Conservation (phyloP, 2,329 filamentous ascomycete genomes). For the Ceratocystis smalleyi region DNA sequence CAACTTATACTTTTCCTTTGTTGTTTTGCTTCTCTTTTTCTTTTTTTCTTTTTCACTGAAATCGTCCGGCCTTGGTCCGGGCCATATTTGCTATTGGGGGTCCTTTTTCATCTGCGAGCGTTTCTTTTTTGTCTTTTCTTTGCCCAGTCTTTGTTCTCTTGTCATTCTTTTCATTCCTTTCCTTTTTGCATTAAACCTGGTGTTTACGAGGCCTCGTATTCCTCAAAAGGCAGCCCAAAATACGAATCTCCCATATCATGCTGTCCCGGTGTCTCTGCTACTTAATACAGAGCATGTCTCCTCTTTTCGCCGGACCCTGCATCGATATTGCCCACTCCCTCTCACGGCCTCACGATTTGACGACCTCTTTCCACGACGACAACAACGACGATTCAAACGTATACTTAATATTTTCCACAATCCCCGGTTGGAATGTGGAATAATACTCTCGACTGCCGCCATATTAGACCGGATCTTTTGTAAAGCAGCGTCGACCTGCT, state of each 20-base stretch:
- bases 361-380: constrained; percentile 1
- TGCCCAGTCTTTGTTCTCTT: constrained; percentile 4
- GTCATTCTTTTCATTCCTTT: neutral
- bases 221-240: neutral
- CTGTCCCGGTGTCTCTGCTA: neutral
- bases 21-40: constrained; percentile 2
- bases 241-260: neutral
- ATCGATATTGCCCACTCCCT: constrained; percentile 1
- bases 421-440: constrained; percentile 6
- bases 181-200: constrained; percentile 5
- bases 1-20: constrained; percentile 9
- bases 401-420: constrained; percentile 1
- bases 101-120: neutral
- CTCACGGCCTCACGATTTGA: neutral
- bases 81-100: constrained; percentile 6
- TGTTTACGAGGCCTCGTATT: neutral
- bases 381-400: neutral
- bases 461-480: constrained; percentile 1
- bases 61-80: constrained; percentile 6
- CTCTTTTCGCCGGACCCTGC: neutral
- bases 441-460: neutral
- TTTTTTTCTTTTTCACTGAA: neutral
- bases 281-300: neutral
- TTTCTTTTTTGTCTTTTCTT: constrained; percentile 7
- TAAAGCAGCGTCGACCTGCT: neutral